Conservation (phyloP, 2,329 filamentous ascomycete genomes). For the Paraphaeosphaeria sporulosa region DNA sequence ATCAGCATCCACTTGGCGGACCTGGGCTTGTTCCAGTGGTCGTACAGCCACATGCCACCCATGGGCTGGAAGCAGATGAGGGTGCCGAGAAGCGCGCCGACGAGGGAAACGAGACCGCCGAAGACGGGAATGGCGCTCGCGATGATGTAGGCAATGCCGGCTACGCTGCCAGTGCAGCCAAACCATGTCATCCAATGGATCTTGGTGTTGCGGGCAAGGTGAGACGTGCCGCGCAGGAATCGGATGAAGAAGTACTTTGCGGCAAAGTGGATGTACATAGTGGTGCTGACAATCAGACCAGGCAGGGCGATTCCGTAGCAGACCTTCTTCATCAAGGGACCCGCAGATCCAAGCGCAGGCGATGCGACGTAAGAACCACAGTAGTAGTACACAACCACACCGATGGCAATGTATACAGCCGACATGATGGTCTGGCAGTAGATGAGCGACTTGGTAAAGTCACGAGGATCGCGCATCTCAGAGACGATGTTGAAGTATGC, state of each 20-base stretch:
- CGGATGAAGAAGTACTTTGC: conserved; percentile 65
- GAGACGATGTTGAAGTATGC: conserved; percentile 73
- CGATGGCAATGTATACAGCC: conserved; percentile 69
- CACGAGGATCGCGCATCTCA: conserved; percentile 67
- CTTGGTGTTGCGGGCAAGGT: conserved; percentile 55
- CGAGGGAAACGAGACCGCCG: conserved; percentile 34
- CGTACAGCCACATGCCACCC: conserved; percentile 41
- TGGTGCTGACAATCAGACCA: conserved; percentile 33
- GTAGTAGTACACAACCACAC: conserved; percentile 72
- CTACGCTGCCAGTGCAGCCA: conserved; percentile 26
- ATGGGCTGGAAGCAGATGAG: conserved; percentile 38
- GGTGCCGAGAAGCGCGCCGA: conserved; percentile 36
- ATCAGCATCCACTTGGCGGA: conserved; percentile 26
- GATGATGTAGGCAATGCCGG: conserved; percentile 33
- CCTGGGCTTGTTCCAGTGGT: conserved; percentile 29
- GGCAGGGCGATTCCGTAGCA: conserved; percentile 74
- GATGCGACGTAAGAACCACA: conserved; percentile 68
- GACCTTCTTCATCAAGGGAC: conserved; percentile 64
- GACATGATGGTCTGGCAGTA: conserved; percentile 68
- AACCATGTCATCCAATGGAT: conserved; percentile 39
- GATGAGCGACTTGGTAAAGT: conserved; percentile 64
- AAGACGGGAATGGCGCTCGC: conserved; percentile 38
- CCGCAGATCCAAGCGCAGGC: conserved; percentile 71
- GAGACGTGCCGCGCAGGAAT: conserved; percentile 71
- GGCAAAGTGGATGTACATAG: conserved; percentile 32